These are phyloP conservation scores for Scutellaria galericulata DNA, from an alignment of 257 asterid species.

Conservation along the genomic window DNA sequence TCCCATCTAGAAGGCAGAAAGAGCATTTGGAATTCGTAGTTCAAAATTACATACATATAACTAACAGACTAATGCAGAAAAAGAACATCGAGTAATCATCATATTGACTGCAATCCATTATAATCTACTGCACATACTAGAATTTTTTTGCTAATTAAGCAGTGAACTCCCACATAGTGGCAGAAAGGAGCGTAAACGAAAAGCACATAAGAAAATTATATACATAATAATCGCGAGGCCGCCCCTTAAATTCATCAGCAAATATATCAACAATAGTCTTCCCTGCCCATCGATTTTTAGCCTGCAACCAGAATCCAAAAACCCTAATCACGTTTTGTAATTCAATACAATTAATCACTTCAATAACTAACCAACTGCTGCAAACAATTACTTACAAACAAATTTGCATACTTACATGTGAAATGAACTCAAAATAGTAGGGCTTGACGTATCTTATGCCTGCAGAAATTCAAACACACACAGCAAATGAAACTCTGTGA, in stretches of 20 bases:
- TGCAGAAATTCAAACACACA: slow-evolving; percentile 38
- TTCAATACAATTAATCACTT: slow-evolving; percentile 14
- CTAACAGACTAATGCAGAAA: background rate
- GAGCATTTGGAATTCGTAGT: slow-evolving; percentile 2
- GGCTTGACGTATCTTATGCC: slow-evolving; percentile 92
- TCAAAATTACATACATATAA: too few species aligned
- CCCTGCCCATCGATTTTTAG: slow-evolving; percentile 86
- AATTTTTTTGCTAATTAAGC: slow-evolving; percentile 13
- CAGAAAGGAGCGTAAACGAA: background rate
- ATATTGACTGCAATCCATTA: background rate
- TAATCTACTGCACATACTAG: background rate
- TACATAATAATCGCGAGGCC: slow-evolving; percentile 87
- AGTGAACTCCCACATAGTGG: background rate
- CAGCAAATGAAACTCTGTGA: background rate
- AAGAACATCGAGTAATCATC: background rate
- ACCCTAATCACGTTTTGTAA: slow-evolving; percentile 2
- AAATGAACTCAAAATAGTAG: slow-evolving; percentile 93
- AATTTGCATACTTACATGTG: slow-evolving; percentile 59
- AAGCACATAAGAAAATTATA: slow-evolving; percentile 21
- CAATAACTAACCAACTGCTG: background rate
- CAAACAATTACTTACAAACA: background rate
- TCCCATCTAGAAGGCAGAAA: slow-evolving; percentile 1
- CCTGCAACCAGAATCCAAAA: slow-evolving; percentile 56
- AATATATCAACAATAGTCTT: slow-evolving; percentile 91
- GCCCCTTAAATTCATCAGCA: slow-evolving; percentile 87